These are phyloP conservation scores for Penium margaritaceum DNA, from an alignment of 139 green algal genomes.

Conservation along the genomic window DNA sequence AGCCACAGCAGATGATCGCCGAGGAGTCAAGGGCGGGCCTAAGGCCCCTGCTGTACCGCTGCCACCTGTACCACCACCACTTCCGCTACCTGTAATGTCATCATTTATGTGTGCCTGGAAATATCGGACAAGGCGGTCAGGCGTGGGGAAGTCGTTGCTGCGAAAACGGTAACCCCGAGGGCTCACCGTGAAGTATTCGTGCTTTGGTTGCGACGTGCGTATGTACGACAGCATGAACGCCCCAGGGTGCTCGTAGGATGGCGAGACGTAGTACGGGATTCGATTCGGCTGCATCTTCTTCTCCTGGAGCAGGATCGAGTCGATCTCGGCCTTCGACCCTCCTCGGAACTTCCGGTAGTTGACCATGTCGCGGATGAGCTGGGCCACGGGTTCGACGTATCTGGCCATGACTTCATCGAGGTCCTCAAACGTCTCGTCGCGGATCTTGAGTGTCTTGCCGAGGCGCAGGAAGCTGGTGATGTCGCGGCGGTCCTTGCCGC, in stretches of 20 bases:
- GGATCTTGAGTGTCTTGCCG: conserved; percentile 55
- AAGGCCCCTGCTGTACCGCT: too few species aligned
- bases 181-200: conserved; percentile 44
- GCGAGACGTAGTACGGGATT: conserved; percentile 41
- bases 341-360: conserved; percentile 43
- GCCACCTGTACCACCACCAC: not conserved
- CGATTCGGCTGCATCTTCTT: conserved; percentile 10
- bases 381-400: conserved; percentile 38
- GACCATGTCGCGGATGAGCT: conserved; percentile 25
- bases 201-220: conserved; percentile 17
- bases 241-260: conserved; percentile 34
- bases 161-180: conserved; percentile 57
- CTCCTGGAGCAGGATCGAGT: conserved; percentile 18
- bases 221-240: conserved; percentile 46
- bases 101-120: conserved; percentile 45
- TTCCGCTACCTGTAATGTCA: not conserved
- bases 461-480: conserved; percentile 47
- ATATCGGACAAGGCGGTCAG: conserved; percentile 27
- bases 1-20: too few species aligned
- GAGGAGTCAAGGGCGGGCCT: too few species aligned
- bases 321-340: conserved; percentile 36
- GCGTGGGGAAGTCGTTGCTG: conserved; percentile 28
- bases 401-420: conserved; percentile 61
- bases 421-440: conserved; percentile 63
- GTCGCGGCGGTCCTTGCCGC: conserved; percentile 46